phyloP scores from a whole-genome alignment of 805 yeast species.

The Blastobotrys mokoenaii region DNA sequence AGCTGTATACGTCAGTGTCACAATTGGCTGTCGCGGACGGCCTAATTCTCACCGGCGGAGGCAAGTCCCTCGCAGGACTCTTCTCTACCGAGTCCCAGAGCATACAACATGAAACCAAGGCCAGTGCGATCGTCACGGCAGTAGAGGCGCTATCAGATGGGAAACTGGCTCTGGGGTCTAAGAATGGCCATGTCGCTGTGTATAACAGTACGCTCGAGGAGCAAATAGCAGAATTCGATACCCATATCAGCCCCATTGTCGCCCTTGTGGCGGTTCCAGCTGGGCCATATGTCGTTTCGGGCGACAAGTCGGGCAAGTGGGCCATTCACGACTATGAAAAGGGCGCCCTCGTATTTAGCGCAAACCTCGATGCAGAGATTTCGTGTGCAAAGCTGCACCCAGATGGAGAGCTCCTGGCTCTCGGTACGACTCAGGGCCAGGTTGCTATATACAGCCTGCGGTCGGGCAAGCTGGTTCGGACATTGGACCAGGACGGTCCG shows the following conservation, averaged over 20 bases:
- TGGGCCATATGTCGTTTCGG: conserved; percentile 6
- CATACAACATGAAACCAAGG: conserved; percentile 3
- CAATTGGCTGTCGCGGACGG: conserved; percentile 4
- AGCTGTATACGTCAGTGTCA: conserved; percentile 12
- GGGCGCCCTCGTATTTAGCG: conserved; percentile 6
- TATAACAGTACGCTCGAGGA: conserved; percentile 3
- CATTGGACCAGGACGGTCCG: conserved; percentile 8
- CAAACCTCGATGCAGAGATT: conserved; percentile 9
- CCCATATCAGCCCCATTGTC: too few species aligned
- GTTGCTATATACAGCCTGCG: conserved; percentile 36
- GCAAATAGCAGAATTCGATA: neutral
- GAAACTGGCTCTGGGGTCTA: conserved; percentile 11
- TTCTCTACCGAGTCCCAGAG: conserved; percentile 7
- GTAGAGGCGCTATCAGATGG: conserved; percentile 10
- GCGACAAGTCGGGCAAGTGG: conserved; percentile 9
- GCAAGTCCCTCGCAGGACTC: conserved; percentile 14
- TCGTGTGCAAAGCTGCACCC: conserved; percentile 32
- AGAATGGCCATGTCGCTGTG: conserved; percentile 13
- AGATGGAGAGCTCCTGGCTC: conserved; percentile 40
- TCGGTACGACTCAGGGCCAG: conserved; percentile 30
- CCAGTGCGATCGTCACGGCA: conserved; percentile 13
- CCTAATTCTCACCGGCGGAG: conserved; percentile 16
- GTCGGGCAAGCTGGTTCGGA: conserved; percentile 24
- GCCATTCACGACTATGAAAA: conserved; percentile 10
- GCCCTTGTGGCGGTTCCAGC: too few species aligned